phyloP scores from a whole-genome alignment of 2,329 filamentous ascomycete genomes.

The Ascochyta viciae-villosae region DNA sequence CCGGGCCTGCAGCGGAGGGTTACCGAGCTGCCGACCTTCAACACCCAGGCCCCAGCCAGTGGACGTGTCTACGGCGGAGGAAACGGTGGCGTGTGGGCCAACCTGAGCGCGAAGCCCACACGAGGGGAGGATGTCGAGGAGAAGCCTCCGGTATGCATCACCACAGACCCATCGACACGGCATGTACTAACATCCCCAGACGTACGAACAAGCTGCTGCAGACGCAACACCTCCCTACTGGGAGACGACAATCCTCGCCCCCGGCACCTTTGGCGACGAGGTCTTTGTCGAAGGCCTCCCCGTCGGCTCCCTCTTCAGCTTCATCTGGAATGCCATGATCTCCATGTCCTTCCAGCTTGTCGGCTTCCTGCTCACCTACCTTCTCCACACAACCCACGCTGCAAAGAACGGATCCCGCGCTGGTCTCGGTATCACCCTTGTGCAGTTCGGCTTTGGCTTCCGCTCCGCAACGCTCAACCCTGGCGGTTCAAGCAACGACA shows the following conservation, averaged over 20 bases:
- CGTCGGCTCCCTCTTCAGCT: conserved; percentile 85
- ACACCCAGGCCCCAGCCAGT: conserved; percentile 48
- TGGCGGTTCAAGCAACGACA: conserved; percentile 49
- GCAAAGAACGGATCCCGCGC: conserved; percentile 97
- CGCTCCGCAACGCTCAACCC: conserved; percentile 60
- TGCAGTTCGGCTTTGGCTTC: conserved; percentile 98
- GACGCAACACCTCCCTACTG: conserved; percentile 97
- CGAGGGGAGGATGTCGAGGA: conserved; percentile 84
- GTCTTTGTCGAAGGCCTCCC: conserved; percentile 97
- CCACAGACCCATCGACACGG: neutral
- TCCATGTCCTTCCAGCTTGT: conserved; percentile 97
- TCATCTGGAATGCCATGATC: conserved; percentile 91
- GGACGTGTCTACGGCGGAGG: conserved; percentile 72
- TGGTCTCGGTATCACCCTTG: conserved; percentile 90
- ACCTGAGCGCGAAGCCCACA: conserved; percentile 89
- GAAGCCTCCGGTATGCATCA: conserved; percentile 80
- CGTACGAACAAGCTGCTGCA: conserved; percentile 97
- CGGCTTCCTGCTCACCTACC: conserved; percentile 96
- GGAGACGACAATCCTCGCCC: conserved; percentile 97
- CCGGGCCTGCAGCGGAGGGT: conserved; percentile 56
- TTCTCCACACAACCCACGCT: conserved; percentile 95
- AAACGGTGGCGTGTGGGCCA: conserved; percentile 95
- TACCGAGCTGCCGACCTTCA: conserved; percentile 63
- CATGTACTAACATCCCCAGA: conserved; percentile 61
- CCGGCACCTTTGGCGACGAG: conserved; percentile 89